Evolutionary conservation across 352 stramenopile species (phyloP), one percentile per base, ranked within the genome.

Genomic region (Globisporangium alternatum): DNA sequence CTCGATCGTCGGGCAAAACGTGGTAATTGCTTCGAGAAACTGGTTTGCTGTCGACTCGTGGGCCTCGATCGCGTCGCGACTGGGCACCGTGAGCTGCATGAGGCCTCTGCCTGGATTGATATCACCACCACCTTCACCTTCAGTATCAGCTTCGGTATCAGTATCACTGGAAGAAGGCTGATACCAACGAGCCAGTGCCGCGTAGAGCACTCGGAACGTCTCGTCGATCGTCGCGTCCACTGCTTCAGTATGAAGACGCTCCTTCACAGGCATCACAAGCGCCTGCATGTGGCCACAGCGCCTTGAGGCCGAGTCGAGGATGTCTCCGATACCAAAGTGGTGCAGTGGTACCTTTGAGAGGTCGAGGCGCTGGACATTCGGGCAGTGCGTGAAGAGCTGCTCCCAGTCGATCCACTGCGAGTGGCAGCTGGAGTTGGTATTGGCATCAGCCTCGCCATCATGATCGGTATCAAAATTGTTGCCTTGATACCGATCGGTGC

Each of bases 1-100:
- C 71, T 90, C 79, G 48, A 90, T 64, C 1, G 64, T 47, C 3
- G 81, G 81, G 55, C 81, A 90, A 30, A 77, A 71, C 9, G 31
- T 59, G 17, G 62, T 41, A 25, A 85, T 67, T 0, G 45, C 56
- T 3, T 51, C 45, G 10, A 85, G 53, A 44, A 78, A 81, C 45
- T 78, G 69, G 30, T 72, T 48, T 2, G 56, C 59, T 5, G 31
- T 65, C 21, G 57, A n/a, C 44, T 77, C 62, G 55, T 66, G 70
- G 28, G 39, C 12, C 39, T 82, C 72, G 37, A 48, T 44, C 2
- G 25, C 39, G 22, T 57, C 41, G 5, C 51, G 55, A 33, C 54
- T 67, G 3, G 61, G 61, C 0, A 67, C 61, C 10, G 53, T 67
- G 45, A 68, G 56, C 47, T 64, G 55, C 8, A 58, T 19, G 3